Conservation (phyloP, 2,329 filamentous ascomycete genomes). For the Alternaria longipes region DNA sequence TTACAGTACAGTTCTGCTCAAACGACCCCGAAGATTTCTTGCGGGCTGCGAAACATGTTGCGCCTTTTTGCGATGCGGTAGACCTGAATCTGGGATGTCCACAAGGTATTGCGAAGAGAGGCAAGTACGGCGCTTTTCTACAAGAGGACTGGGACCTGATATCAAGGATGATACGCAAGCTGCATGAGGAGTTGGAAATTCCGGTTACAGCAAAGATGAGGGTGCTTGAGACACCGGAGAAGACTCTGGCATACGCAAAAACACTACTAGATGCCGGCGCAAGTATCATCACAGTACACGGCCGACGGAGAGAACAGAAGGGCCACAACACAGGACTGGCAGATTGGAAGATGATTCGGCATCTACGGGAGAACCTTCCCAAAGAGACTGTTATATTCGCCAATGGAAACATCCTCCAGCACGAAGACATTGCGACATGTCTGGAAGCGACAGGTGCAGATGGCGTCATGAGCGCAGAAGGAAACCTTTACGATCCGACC, state of each 20-base stretch:
- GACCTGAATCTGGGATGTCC: slow-evolving; percentile 96
- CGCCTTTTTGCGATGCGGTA: slow-evolving; percentile 91
- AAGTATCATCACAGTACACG: slow-evolving; percentile 93
- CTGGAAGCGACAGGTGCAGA: slow-evolving; percentile 87
- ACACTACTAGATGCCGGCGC: slow-evolving; percentile 89
- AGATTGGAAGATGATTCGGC: slow-evolving; percentile 87
- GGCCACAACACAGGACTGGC: slow-evolving; percentile 93
- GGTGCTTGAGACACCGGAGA: slow-evolving; percentile 84
- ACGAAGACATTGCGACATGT: slow-evolving; percentile 79
- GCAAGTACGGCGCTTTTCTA: slow-evolving; percentile 91
- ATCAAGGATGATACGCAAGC: slow-evolving; percentile 79
- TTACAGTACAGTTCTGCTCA: slow-evolving; percentile 97
- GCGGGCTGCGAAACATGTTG: slow-evolving; percentile 77
- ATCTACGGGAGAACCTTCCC: slow-evolving; percentile 83
- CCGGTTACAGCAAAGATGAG: slow-evolving; percentile 96
- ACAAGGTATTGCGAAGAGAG: slow-evolving; percentile 90
- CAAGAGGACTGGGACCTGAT: slow-evolving; percentile 92
- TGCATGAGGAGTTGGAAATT: slow-evolving; percentile 79
- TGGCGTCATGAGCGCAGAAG: slow-evolving; percentile 95
- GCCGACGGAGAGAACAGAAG: slow-evolving; percentile 88
- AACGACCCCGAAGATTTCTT: slow-evolving; percentile 85
- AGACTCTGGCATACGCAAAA: slow-evolving; percentile 86
- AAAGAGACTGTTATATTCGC: slow-evolving; percentile 92
- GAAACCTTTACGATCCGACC: slow-evolving; percentile 88
- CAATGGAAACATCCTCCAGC: slow-evolving; percentile 90